A percentile compares a stretch with the other conserved stretches of the same genome.
These are phyloP conservation scores for Xylariaceae sp. DNA, from an alignment of 2,329 filamentous ascomycete genomes.

Conservation along the genomic window DNA sequence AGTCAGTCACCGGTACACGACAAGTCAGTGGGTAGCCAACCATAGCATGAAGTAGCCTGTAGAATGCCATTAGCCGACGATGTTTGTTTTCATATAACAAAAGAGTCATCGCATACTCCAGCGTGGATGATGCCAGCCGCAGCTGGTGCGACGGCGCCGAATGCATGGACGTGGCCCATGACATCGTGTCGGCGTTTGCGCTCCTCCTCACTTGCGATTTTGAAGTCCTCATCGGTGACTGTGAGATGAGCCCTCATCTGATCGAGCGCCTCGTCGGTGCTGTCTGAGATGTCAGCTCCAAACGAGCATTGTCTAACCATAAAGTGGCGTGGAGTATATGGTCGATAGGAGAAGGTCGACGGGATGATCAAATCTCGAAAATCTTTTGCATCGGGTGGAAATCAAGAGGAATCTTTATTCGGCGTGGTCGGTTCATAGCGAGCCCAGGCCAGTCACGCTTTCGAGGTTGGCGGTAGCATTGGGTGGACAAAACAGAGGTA, in stretches of 20 bases:
- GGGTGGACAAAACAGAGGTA: no score
- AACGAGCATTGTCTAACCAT: no score
- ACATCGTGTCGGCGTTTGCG: conserved; percentile 58
- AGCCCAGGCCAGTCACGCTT: no score
- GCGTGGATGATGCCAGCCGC: conserved; percentile 73
- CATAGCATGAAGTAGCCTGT: conserved; percentile 2
- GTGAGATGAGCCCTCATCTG: conserved; percentile 67
- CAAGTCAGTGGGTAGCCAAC: conserved; percentile 5
- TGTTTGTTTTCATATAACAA: neutral
- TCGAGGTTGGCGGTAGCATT: no score
- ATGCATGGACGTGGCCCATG: conserved; percentile 68
- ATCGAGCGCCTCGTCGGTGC: conserved; percentile 61
- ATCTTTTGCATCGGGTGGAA: no score
- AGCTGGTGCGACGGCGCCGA: conserved; percentile 44
- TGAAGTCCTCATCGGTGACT: conserved; percentile 73
- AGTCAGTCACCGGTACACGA: neutral
- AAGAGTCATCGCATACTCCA: conserved; percentile 55
- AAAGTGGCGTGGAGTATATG: no score
- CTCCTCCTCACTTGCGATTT: conserved; percentile 68
- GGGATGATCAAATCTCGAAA: no score
- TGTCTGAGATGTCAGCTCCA: neutral
- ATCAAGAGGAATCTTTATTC: no score
- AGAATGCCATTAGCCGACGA: conserved; percentile 16
- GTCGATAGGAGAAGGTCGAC: no score
- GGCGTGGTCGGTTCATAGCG: no score